phyloP scores from a whole-genome alignment of 768 basidiomycete genomes.

The Auricularia heimuer region DNA sequence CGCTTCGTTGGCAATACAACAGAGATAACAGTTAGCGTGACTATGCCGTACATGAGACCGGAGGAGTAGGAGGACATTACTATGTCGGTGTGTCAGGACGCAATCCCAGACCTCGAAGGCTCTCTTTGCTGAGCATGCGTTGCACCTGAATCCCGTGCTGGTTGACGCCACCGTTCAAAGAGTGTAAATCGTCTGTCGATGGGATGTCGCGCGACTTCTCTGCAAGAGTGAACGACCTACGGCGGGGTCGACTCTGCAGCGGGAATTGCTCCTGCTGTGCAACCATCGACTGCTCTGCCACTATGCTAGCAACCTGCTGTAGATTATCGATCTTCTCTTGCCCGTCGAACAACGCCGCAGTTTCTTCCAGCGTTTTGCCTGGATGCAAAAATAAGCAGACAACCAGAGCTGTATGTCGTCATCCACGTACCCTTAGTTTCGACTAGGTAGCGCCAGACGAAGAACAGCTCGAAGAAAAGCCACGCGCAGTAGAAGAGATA shows the following conservation, averaged over 20 bases:
- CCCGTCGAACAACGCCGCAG: slow-evolving; percentile 62
- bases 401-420: too few relatives aligned
- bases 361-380: slow-evolving; percentile 65
- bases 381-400: background rate
- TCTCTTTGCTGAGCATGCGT: background rate
- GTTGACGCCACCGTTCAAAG: background rate
- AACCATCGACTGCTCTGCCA: slow-evolving; percentile 24
- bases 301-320: slow-evolving; percentile 37
- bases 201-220: background rate
- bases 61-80: background rate
- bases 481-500: slow-evolving; percentile 58
- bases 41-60: background rate
- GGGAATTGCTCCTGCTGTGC: slow-evolving; percentile 3
- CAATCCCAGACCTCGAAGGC: background rate
- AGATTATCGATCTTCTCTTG: slow-evolving; percentile 36
- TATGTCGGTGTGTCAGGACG: background rate
- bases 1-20: slow-evolving; percentile 1
- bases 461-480: slow-evolving; percentile 50
- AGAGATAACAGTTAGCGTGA: background rate
- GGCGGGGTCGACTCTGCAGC: background rate
- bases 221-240: slow-evolving; percentile 1
- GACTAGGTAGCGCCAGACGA: slow-evolving; percentile 44
- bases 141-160: background rate
- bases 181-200: slow-evolving; percentile 2
- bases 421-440: slow-evolving; percentile 47